Evolutionary conservation across 768 basidiomycete genomes (phyloP), one percentile per base, ranked within the genome.

Genomic region (Lactifluus echinatus): DNA sequence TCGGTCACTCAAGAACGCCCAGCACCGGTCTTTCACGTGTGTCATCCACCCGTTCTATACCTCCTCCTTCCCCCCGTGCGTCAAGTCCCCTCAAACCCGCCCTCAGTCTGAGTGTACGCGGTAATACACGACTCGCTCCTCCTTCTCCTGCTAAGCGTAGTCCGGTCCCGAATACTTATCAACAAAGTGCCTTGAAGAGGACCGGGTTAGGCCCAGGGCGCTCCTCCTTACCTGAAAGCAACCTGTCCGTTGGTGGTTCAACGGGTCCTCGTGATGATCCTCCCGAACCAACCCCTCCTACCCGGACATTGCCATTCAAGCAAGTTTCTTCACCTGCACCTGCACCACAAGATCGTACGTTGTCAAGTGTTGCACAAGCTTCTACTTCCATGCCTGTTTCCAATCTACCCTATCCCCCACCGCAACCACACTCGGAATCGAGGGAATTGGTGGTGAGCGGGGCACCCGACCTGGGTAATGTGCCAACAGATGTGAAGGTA

Each of bases 121-220:
- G 39, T 19, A 36, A 15, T 24, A 14, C 59, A 36, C 40, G 55
- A n/a, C 56, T 57, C 28, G 56, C 68, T 37, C 67, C 69, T 2
- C 69, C 69, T 12, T 85, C 86, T 6, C 85, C 87, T 2, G 77
- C 73, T 12, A 88, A 85, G 67, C 79, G 80, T 37, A 73, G 71
- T 8, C 58, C 58, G 12, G 50, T 59, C 31, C 58, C 58, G 19
- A 8, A 42, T 39, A 6, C 34, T 39, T 48, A 55, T n/a, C 53
- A 54, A 37, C 58, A 50, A 46, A 8, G 4, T 45, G 48, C 43
- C 39, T 31, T 59, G 23, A 55, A 55, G 48, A 58, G 36, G 26
- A 28, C 37, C 11, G n/a, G 44, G 14, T 43, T 79, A 21, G 65
- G 74, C 21, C 67, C 79, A 14, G 79, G 77, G 15, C 75, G 72